A percentile compares a stretch with the other conserved stretches of the same genome.
phyloP scores from a whole-genome alignment of 2,329 filamentous ascomycete genomes.

The Camillea tinctor region DNA sequence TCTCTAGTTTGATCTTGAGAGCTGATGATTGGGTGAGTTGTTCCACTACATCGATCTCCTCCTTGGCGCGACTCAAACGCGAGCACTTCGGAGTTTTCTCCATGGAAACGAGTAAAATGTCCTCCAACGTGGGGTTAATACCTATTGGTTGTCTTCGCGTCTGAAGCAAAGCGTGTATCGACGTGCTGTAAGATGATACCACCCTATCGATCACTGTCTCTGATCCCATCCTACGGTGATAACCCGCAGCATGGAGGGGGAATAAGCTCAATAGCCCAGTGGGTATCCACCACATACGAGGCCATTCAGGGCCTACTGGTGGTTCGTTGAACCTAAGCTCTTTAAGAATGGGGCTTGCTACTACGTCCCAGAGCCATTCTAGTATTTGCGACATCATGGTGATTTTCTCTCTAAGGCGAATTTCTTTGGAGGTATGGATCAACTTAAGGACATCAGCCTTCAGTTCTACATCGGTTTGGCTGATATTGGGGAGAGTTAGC shows the following conservation, averaged over 20 bases:
- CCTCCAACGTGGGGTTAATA: not conserved
- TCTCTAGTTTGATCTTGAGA: not conserved
- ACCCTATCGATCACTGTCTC: slow-evolving; percentile 34
- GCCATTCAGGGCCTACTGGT: slow-evolving; percentile 14
- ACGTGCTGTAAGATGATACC: slow-evolving; percentile 38
- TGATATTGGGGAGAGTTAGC: not conserved
- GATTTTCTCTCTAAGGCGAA: not conserved
- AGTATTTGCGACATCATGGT: slow-evolving; percentile 13
- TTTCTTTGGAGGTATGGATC: not conserved
- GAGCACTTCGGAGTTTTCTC: not conserved
- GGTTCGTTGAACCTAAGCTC: slow-evolving; percentile 22
- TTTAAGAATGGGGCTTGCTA: slow-evolving; percentile 27
- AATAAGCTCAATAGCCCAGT: slow-evolving; percentile 30
- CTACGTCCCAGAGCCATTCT: slow-evolving; percentile 34
- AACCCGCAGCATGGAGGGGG: slow-evolving; percentile 37
- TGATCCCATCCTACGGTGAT: slow-evolving; percentile 16
- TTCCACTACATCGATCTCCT: slow-evolving; percentile 19
- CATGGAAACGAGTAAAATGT: not conserved
- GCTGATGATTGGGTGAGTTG: slow-evolving; percentile 7
- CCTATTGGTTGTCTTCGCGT: slow-evolving; percentile 17
- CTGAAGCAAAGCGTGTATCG: slow-evolving; percentile 33
- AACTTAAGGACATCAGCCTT: not conserved
- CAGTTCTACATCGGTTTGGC: not conserved
- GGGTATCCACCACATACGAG: slow-evolving; percentile 36
- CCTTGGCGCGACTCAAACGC: slow-evolving; percentile 14